Conservation (phyloP, 208 protist genomes). For the Leishmania tarentolae region DNA sequence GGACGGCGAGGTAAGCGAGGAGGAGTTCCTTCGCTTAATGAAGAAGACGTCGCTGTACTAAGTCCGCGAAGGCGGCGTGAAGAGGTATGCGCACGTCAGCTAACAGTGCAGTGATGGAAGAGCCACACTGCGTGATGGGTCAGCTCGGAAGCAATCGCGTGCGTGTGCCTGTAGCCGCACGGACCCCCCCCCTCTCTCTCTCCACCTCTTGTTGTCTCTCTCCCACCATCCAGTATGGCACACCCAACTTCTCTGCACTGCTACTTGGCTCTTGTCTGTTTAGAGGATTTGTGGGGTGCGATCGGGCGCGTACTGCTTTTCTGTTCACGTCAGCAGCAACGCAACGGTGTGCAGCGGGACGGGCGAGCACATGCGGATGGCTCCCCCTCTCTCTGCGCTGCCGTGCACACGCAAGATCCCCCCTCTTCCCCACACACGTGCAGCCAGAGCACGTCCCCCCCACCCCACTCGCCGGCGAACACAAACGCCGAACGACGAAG, state of each 20-base stretch:
- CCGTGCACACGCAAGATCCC: background rate
- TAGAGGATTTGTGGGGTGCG: no score
- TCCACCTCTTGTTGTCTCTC: no score
- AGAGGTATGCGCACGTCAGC: background rate
- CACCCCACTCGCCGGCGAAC: no score
- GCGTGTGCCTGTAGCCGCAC: background rate
- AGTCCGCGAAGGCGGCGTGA: background rate
- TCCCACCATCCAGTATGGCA: background rate
- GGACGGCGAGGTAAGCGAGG: constrained; percentile 95
- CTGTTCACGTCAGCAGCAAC: background rate
- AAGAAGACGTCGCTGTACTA: constrained; percentile 91
- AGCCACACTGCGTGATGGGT: background rate
- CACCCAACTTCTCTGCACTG: background rate
- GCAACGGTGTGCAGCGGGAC: no score
- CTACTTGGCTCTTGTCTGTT: background rate
- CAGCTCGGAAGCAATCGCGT: background rate
- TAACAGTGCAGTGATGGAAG: background rate
- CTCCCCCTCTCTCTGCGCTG: background rate
- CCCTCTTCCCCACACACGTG: constrained; percentile 1
- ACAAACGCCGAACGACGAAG: background rate
- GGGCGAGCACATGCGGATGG: background rate
- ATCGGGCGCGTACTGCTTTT: no score
- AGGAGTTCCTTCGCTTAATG: constrained; percentile 98
- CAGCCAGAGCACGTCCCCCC: background rate
- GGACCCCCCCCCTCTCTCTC: background rate